Base-by-base conservation (phyloP, 2,329 filamentous ascomycete genomes). In the Colletotrichum lentis region DNA sequence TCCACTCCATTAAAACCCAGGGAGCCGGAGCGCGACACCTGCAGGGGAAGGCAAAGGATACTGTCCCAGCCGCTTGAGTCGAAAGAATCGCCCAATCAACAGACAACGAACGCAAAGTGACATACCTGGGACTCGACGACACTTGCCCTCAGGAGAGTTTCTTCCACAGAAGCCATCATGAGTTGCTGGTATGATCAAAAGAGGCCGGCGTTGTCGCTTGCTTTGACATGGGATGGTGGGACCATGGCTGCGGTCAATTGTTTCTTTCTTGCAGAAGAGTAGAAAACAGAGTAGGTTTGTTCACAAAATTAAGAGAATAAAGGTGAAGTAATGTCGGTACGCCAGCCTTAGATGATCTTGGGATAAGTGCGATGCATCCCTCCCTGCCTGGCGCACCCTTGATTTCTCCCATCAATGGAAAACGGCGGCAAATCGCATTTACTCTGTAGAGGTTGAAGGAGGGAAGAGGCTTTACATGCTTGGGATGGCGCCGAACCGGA, bases 1-100 rank as follows among this genome's bases (percentile, higher is more conserved):
- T 44, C 56, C 66, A 66, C 49, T 55, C 66, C 35, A 66, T 69
- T 66, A 66, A 56, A 57, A 49, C 44, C 62, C 66, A 64, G 53
- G 55, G 54, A 43, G 55, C 41, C 54, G 35, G 47, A 27, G 65
- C 65, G 65, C 65, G 54, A 41, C 61, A 47, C 24, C 54, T 43
- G 44, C 46, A 31, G n/a, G 24, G 27, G 31, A 35, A 8, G 31
- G 31, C 31, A 35, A 24, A 53, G 31, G 18, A 35, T 37, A 57
- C 39, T 37, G 43, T 44, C 22, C 43, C 56, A 24, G 31, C 46
- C 44, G 57, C 46, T 39, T 60, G 16, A 37, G 46, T 22, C 46
- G 27, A 50, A 44, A 27, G 20, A 35, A 41, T 41, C 39, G 31
- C 16, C 24, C 27, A 27, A 3, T 14, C 22, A 31, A 27, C 31